Evolutionary conservation across 495 filamentous ascomycete species (phyloP).

Genomic region (Hypomontagnella monticulosa): DNA sequence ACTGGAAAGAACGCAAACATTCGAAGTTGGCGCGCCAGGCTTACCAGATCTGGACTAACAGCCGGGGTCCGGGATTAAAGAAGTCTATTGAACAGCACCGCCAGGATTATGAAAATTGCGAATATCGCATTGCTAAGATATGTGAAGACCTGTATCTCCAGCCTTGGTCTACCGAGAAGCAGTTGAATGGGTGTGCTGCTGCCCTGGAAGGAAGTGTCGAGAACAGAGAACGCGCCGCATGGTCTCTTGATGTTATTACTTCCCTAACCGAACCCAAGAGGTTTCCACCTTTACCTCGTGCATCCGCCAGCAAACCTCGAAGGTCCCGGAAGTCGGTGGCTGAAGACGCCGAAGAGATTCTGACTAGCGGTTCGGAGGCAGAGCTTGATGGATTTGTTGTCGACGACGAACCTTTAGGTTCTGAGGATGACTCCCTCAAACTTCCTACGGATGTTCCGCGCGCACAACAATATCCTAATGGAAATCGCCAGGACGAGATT

Average conservation of each 20-base stretch:
- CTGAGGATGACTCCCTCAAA: not conserved
- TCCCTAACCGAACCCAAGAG: conserved; percentile 61
- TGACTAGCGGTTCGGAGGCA: conserved; percentile 58
- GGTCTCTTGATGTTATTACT: conserved; percentile 64
- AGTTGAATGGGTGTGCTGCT: conserved; percentile 62
- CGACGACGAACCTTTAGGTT: conserved; percentile 34
- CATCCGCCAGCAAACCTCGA: conserved; percentile 28
- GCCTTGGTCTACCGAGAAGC: conserved; percentile 57
- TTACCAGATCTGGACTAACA: conserved; percentile 68
- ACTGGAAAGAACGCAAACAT: conserved; percentile 66
- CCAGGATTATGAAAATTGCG: conserved; percentile 40
- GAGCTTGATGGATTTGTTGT: conserved; percentile 57
- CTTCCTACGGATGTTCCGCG: not conserved
- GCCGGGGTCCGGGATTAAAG: conserved; percentile 44
- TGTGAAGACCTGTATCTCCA: conserved; percentile 59
- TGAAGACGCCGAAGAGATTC: conserved; percentile 54
- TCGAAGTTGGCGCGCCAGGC: conserved; percentile 65
- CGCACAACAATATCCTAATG: not conserved
- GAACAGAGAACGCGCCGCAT: conserved; percentile 62
- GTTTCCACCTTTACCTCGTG: conserved; percentile 44
- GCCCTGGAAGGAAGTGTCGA: conserved; percentile 70
- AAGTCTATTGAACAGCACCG: conserved; percentile 34
- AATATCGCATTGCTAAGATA: conserved; percentile 61
- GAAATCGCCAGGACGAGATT: not conserved
- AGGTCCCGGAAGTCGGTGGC: conserved; percentile 24